Evolutionary conservation across 495 filamentous ascomycete species (phyloP), one percentile per base, ranked within the genome.

Genomic region (Cairneyella variabilis): DNA sequence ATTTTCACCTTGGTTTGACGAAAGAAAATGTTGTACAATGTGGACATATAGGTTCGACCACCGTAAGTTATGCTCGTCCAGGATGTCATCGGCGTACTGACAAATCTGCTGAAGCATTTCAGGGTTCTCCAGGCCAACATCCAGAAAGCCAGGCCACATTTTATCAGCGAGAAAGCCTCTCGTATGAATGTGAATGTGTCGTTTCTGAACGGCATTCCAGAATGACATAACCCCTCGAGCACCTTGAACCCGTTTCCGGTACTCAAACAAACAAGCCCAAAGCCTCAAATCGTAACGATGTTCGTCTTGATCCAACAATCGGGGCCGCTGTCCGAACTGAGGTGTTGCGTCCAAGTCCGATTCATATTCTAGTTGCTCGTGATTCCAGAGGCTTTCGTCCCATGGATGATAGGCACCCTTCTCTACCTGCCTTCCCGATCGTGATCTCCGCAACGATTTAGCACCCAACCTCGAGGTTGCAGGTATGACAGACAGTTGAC

Each of bases 211-310:
- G 3, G 76, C 80, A 46, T 75, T 66, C 81, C 84, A 93, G 32
- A 90, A 83, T 32, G 72, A 70, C 14, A 70, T 27, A 2, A 83
- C 77, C 0, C 88, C 88, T 16, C 68, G 54, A 21, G 74, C 60
- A 2, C 85, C 85, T 66, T 88, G 73, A 38, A 76, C 69, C 11
- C 84, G 76, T 55, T 79, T 73, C 30, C 80, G 72, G 57, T 80
- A 84, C 27, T 77, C 71, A 17, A 91, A 68, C 21, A 89, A 68
- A 53, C 82, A 77, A 14, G 77, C 70, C 87, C 87, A 91, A 10
- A 89, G 69, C 12, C 69, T 62, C 48, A 83, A 73, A 60, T 91
- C 76, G 18, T 70, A 55, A 25, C 54, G 59, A 45, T 78, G 64
- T 22, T 69, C 62, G 3, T 72, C 68, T 9, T 70, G 57, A 61